A percentile compares a stretch with the other conserved stretches of the same genome.
Evolutionary conservation across 306 rosid genomes (phyloP).

Genomic region (Hylodesmum podocarpum): DNA sequence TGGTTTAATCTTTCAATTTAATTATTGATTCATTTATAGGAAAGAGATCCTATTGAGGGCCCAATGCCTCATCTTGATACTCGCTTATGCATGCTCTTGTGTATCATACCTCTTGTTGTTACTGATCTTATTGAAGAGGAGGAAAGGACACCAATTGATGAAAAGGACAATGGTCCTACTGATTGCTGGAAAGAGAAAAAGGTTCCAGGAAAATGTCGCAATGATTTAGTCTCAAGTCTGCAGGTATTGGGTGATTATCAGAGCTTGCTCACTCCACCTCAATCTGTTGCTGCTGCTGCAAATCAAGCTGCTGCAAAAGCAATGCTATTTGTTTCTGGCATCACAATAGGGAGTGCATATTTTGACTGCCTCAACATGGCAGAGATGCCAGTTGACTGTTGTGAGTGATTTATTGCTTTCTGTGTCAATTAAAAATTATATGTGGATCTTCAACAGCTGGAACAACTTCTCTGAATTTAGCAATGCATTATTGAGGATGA

Average conservation of each 20-base stretch:
- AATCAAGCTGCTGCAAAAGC: conserved; percentile 97
- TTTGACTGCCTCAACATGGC: conserved; percentile 70
- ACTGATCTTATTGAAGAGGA: conserved; percentile 81
- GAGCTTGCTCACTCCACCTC: conserved; percentile 83
- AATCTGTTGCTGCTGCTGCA: conserved; percentile 60
- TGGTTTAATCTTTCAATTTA: not conserved
- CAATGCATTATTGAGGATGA: not conserved
- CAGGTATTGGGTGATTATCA: conserved; percentile 85
- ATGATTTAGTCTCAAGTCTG: conserved; percentile 74
- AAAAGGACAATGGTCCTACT: conserved; percentile 45
- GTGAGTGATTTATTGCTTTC: conserved; percentile 54
- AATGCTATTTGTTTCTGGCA: conserved; percentile 76
- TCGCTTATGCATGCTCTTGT: conserved; percentile 85
- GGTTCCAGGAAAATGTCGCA: conserved; percentile 57
- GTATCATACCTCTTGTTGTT: conserved; percentile 80
- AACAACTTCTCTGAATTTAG: not conserved
- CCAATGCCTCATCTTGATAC: conserved; percentile 95
- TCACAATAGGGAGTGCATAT: conserved; percentile 66
- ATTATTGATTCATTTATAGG: conserved; percentile 44
- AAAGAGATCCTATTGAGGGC: conserved; percentile 98
- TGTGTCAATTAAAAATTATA: not conserved
- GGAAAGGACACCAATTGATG: conserved; percentile 53
- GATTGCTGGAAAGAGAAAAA: conserved; percentile 61
- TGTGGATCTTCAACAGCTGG: not conserved
- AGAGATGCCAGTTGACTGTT: conserved; percentile 72